Conservation (phyloP, 2,329 filamentous ascomycete species). For the Ceratocystis colombiana region DNA sequence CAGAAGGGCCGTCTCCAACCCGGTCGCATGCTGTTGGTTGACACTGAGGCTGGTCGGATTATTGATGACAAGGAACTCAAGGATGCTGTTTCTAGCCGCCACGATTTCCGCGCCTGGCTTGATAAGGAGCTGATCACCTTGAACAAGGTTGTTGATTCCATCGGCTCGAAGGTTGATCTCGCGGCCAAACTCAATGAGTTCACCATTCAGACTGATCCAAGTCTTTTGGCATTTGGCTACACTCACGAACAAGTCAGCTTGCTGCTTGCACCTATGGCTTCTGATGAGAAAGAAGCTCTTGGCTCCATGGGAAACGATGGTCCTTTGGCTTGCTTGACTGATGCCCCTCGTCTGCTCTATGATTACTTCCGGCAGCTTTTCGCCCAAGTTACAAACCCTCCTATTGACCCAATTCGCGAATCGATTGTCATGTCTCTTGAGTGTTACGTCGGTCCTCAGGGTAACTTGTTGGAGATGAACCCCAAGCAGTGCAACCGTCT, state of each 20-base stretch:
- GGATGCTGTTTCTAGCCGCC: conserved; percentile 70
- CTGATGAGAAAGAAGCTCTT: conserved; percentile 91
- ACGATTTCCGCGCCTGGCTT: conserved; percentile 83
- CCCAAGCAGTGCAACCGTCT: conserved; percentile 77
- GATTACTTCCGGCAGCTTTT: conserved; percentile 98
- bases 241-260: conserved; percentile 91
- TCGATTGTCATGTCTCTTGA: conserved; percentile 97
- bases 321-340: conserved; percentile 81
- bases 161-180: conserved; percentile 53
- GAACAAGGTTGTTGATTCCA: conserved; percentile 58
- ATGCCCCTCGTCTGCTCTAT: conserved; percentile 76
- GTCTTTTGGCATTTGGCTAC: conserved; percentile 82
- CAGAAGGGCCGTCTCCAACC: conserved; percentile 92
- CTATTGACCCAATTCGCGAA: conserved; percentile 93
- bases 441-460: conserved; percentile 91
- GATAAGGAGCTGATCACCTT: conserved; percentile 76
- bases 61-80: conserved; percentile 93
- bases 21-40: conserved; percentile 90
- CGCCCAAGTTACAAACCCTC: conserved; percentile 94
- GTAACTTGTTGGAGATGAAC: conserved; percentile 91
- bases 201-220: conserved; percentile 71
- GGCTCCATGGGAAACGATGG: conserved; percentile 98
- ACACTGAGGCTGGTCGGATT: conserved; percentile 78
- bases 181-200: conserved; percentile 55
- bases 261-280: conserved; percentile 87